Evolutionary conservation across 2,329 filamentous ascomycete genomes (phyloP).

Genomic region (Ophiostoma piceae): DNA sequence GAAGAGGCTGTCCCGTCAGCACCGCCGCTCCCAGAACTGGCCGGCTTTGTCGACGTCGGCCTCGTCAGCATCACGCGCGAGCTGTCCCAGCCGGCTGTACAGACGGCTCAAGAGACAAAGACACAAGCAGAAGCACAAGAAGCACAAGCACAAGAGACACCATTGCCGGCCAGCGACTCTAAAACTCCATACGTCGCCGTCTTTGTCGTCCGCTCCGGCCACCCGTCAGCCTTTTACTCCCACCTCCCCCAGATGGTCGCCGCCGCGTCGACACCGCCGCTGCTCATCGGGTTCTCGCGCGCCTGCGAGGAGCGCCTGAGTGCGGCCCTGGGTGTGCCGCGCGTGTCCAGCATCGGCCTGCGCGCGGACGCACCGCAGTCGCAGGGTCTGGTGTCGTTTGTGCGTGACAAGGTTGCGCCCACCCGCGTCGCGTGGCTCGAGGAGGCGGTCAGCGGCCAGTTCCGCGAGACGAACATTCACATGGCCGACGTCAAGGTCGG

Average conservation of each 20-base stretch:
- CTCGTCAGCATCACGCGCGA: slow-evolving; percentile 58
- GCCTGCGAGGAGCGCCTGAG: slow-evolving; percentile 54
- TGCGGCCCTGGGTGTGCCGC: slow-evolving; percentile 53
- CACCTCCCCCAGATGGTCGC: slow-evolving; percentile 51
- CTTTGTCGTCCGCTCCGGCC: slow-evolving; percentile 54
- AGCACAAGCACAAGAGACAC: neutral
- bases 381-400: slow-evolving; percentile 52
- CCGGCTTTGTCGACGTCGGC: slow-evolving; percentile 57
- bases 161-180: neutral
- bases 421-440: slow-evolving; percentile 54
- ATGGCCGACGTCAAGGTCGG: slow-evolving; percentile 40
- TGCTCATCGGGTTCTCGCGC: slow-evolving; percentile 59
- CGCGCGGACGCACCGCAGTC: slow-evolving; percentile 52
- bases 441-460: slow-evolving; percentile 39
- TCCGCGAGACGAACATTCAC: slow-evolving; percentile 46
- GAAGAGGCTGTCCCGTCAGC: neutral
- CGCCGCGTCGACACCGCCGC: slow-evolving; percentile 36
- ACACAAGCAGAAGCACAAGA: neutral
- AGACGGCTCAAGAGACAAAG: neutral
- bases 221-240: slow-evolving; percentile 53
- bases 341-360: slow-evolving; percentile 61
- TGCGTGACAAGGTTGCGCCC: slow-evolving; percentile 46
- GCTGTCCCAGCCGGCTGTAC: slow-evolving; percentile 39
- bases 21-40: slow-evolving; percentile 48
- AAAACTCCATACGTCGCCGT: slow-evolving; percentile 44